Conservation (phyloP, 805 yeast genomes). For the Candida nemodendra region DNA sequence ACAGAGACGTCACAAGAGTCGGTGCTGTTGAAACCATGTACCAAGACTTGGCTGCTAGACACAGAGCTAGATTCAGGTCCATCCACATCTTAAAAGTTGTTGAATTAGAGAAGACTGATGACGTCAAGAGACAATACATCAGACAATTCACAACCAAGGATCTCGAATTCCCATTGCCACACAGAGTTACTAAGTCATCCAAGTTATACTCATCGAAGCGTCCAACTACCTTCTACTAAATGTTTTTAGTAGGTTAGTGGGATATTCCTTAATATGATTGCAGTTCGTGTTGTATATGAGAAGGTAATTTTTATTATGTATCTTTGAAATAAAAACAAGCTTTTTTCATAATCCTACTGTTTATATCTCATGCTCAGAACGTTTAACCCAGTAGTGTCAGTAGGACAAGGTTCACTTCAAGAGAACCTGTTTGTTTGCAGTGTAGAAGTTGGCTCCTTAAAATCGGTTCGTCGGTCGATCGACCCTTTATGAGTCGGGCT, state of each 20-base stretch:
- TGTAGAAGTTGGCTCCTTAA: too few species aligned
- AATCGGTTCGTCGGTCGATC: too few species aligned
- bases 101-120: constrained; percentile 96
- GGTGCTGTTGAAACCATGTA: constrained; percentile 98
- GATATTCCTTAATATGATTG: constrained; percentile 9
- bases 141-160: constrained; percentile 94
- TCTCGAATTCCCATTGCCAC: constrained; percentile 99
- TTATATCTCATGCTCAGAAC: too few species aligned
- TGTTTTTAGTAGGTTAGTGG: constrained; percentile 7
- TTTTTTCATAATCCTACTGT: constrained; percentile 2
- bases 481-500: too few species aligned
- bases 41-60: constrained; percentile 99
- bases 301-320: constrained; percentile 13
- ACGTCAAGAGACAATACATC: constrained; percentile 98
- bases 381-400: too few species aligned
- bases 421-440: too few species aligned
- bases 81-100: constrained; percentile 99
- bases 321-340: constrained; percentile 10
- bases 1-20: constrained; percentile 99
- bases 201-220: constrained; percentile 86
- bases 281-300: constrained; percentile 7
- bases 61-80: constrained; percentile 99
- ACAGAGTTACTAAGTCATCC: constrained; percentile 93
- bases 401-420: too few species aligned
- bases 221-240: constrained; percentile 96